phyloP scores from a whole-genome alignment of 441 rosid genomes.

The Erodium texanum region DNA sequence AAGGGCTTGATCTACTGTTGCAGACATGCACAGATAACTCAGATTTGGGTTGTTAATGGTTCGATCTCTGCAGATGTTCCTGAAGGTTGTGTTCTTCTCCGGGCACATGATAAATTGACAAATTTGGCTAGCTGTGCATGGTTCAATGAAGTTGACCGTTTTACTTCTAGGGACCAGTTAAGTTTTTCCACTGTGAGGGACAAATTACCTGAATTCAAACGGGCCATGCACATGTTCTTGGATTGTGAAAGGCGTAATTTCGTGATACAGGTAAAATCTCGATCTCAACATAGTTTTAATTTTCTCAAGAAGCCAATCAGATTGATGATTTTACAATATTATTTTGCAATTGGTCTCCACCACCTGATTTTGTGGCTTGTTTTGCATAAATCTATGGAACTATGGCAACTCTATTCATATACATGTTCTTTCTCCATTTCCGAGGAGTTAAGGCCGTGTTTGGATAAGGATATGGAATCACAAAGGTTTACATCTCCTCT shows the following conservation, averaged over 20 bases:
- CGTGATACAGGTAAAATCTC: constrained; percentile 56
- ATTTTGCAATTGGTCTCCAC: neutral
- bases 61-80: constrained; percentile 64
- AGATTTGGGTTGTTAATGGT: constrained; percentile 9
- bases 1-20: constrained; percentile 13
- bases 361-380: neutral
- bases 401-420: too few relatives aligned
- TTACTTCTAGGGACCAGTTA: constrained; percentile 80
- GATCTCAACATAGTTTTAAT: too few relatives aligned
- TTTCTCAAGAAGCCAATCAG: neutral
- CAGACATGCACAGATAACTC: neutral
- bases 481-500: too few relatives aligned
- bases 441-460: neutral
- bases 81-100: constrained; percentile 77
- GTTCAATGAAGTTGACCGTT: constrained; percentile 92
- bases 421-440: neutral
- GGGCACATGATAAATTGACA: constrained; percentile 66
- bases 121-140: constrained; percentile 73
- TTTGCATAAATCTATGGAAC: too few relatives aligned
- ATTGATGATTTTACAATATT: neutral
- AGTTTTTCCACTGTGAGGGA: constrained; percentile 79
- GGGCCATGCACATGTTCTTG: constrained; percentile 68
- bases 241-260: constrained; percentile 92
- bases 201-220: constrained; percentile 54
- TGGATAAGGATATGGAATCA: neutral